phyloP scores from a whole-genome alignment of 2,329 filamentous ascomycete species.

The Aspergillus persii region DNA sequence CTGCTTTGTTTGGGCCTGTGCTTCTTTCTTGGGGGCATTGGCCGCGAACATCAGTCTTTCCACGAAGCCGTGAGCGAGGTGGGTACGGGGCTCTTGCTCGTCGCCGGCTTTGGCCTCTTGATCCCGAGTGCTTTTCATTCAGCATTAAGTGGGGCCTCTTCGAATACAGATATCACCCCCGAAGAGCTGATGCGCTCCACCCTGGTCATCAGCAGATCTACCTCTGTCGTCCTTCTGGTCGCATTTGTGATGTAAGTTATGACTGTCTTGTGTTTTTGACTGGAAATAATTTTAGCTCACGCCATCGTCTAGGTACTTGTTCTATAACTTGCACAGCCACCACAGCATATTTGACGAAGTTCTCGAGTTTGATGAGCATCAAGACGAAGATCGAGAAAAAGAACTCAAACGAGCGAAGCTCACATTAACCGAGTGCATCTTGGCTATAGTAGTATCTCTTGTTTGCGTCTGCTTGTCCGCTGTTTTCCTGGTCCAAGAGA shows the following conservation, averaged over 20 bases:
- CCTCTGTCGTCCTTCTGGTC: constrained; percentile 67
- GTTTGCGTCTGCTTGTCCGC: constrained; percentile 71
- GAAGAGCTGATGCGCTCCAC: constrained; percentile 52
- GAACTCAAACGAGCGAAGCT: constrained; percentile 65
- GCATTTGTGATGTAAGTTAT: constrained; percentile 61
- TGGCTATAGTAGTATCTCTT: constrained; percentile 65
- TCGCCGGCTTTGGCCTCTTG: constrained; percentile 61
- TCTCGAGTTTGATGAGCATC: constrained; percentile 67
- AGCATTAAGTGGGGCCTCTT: constrained; percentile 46
- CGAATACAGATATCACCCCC: constrained; percentile 28
- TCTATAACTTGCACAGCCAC: constrained; percentile 74
- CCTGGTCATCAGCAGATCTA: constrained; percentile 66
- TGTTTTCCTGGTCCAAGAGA: constrained; percentile 70
- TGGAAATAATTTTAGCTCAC: constrained; percentile 6
- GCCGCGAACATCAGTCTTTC: constrained; percentile 66
- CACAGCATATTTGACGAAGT: constrained; percentile 74
- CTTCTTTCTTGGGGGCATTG: constrained; percentile 73
- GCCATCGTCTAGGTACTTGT: constrained; percentile 47
- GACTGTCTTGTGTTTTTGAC: background rate
- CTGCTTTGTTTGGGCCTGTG: constrained; percentile 76
- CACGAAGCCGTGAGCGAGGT: constrained; percentile 75
- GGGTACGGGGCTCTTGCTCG: constrained; percentile 72
- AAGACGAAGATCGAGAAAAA: constrained; percentile 62
- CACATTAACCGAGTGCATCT: constrained; percentile 68
- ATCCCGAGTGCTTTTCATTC: constrained; percentile 49